Evolutionary conservation across 306 rosid genomes (phyloP).

Genomic region (Gleditsia sinensis): DNA sequence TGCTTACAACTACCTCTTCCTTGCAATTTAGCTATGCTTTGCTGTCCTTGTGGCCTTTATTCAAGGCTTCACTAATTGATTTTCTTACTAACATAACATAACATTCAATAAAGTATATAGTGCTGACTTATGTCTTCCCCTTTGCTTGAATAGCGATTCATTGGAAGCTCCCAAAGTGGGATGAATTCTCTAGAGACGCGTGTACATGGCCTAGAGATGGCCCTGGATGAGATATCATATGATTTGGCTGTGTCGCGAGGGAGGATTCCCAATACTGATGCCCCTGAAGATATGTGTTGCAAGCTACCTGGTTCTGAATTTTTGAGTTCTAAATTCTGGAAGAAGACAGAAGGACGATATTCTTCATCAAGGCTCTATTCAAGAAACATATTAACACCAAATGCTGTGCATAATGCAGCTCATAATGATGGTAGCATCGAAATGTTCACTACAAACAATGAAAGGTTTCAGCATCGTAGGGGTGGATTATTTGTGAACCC

Average conservation of each 20-base stretch:
- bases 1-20: slow-evolving; percentile 2
- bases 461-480: slow-evolving; percentile 52
- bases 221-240: slow-evolving; percentile 85
- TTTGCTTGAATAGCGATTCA: slow-evolving; percentile 66
- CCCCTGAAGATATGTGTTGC: slow-evolving; percentile 79
- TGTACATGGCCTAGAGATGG: slow-evolving; percentile 85
- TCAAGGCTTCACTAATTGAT: background rate
- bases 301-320: slow-evolving; percentile 89
- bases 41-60: slow-evolving; percentile 1
- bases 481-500: slow-evolving; percentile 48
- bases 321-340: slow-evolving; percentile 92
- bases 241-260: slow-evolving; percentile 81
- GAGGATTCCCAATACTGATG: slow-evolving; percentile 48
- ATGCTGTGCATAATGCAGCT: slow-evolving; percentile 33
- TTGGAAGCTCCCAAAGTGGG: slow-evolving; percentile 90
- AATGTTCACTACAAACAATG: slow-evolving; percentile 37
- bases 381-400: slow-evolving; percentile 44
- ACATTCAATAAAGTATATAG: background rate
- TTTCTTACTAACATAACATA: background rate
- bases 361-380: slow-evolving; percentile 56
- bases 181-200: slow-evolving; percentile 88
- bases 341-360: slow-evolving; percentile 66
- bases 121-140: slow-evolving; percentile 36
- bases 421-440: slow-evolving; percentile 47
- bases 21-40: background rate